Percentiles rank a stretch among this genome's conserved stretches.
These are phyloP conservation scores for Phytophthora syringae DNA, from an alignment of 352 stramenopile genomes.

Conservation along the genomic window DNA sequence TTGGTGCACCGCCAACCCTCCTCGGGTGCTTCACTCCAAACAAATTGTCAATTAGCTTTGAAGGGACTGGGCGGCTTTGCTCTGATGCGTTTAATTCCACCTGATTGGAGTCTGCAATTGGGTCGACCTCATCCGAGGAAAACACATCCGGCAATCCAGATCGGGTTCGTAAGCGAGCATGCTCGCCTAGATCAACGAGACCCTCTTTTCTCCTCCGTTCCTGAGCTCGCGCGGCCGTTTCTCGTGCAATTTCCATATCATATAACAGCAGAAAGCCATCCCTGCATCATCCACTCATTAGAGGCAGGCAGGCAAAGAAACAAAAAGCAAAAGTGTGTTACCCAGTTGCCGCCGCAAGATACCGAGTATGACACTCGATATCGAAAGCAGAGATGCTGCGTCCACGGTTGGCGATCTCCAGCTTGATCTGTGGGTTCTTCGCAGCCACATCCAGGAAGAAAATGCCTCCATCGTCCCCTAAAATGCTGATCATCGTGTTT, in stretches of 20 bases:
- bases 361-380: slow-evolving; percentile 75
- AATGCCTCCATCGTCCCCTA: slow-evolving; percentile 69
- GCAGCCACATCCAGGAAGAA: slow-evolving; percentile 79
- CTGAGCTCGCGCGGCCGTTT: slow-evolving; percentile 56
- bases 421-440: slow-evolving; percentile 72
- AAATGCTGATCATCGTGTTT: slow-evolving; percentile 64
- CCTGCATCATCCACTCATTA: slow-evolving; percentile 28
- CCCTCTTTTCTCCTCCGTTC: slow-evolving; percentile 47
- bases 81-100: slow-evolving; percentile 11
- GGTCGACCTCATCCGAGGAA: slow-evolving; percentile 16
- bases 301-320: not conserved
- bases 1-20: slow-evolving; percentile 13
- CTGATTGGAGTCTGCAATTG: slow-evolving; percentile 8
- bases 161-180: slow-evolving; percentile 45
- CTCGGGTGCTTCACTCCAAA: slow-evolving; percentile 55
- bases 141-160: slow-evolving; percentile 37
- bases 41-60: slow-evolving; percentile 77
- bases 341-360: slow-evolving; percentile 72
- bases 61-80: slow-evolving; percentile 50
- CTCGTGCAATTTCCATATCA: slow-evolving; percentile 77
- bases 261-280: slow-evolving; percentile 84
- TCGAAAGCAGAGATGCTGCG: slow-evolving; percentile 66
- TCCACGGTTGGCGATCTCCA: slow-evolving; percentile 69
- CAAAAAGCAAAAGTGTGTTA: slow-evolving; percentile 29
- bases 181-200: slow-evolving; percentile 48